These are phyloP conservation scores for Phytophthora pisi DNA, from an alignment of 352 stramenopile species.

Conservation along the genomic window DNA sequence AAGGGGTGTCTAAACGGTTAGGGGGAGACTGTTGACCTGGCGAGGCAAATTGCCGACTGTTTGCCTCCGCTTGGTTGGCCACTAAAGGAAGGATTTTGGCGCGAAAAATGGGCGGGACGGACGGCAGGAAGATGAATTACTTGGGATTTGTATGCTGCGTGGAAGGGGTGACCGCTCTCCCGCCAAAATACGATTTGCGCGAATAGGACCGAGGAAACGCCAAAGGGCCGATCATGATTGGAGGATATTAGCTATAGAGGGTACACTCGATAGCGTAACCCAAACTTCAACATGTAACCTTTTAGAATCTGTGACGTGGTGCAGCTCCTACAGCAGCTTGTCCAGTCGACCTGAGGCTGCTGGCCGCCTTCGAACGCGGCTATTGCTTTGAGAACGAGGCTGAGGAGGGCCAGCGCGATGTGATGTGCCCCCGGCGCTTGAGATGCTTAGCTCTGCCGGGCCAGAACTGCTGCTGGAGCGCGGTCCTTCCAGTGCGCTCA, in stretches of 20 bases:
- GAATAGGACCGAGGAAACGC: slow-evolving; percentile 17
- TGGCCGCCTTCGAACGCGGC: slow-evolving; percentile 1
- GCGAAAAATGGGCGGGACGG: slow-evolving; percentile 31
- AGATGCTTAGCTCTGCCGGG: slow-evolving; percentile 18
- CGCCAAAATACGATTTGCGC: slow-evolving; percentile 34
- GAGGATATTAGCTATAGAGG: slow-evolving; percentile 5
- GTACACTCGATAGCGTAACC: slow-evolving; percentile 16
- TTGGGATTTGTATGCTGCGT: slow-evolving; percentile 17
- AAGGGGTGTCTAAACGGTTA: slow-evolving; percentile 1
- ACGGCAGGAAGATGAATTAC: slow-evolving; percentile 3
- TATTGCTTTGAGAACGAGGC: background rate
- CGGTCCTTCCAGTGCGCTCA: background rate
- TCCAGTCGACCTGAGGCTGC: slow-evolving; percentile 7
- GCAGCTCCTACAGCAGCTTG: slow-evolving; percentile 14
- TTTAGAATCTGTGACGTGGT: slow-evolving; percentile 20
- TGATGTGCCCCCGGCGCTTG: slow-evolving; percentile 10
- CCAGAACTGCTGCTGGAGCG: background rate
- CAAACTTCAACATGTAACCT: slow-evolving; percentile 33
- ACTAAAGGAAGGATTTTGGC: slow-evolving; percentile 26
- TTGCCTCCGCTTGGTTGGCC: slow-evolving; percentile 25
- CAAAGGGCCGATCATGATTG: slow-evolving; percentile 1
- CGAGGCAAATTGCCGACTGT: slow-evolving; percentile 51
- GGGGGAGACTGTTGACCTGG: slow-evolving; percentile 3
- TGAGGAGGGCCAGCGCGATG: background rate
- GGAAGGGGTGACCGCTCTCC: slow-evolving; percentile 26